Evolutionary conservation across 257 asterid species (phyloP).

Genomic region (Gynochthodes officinalis): DNA sequence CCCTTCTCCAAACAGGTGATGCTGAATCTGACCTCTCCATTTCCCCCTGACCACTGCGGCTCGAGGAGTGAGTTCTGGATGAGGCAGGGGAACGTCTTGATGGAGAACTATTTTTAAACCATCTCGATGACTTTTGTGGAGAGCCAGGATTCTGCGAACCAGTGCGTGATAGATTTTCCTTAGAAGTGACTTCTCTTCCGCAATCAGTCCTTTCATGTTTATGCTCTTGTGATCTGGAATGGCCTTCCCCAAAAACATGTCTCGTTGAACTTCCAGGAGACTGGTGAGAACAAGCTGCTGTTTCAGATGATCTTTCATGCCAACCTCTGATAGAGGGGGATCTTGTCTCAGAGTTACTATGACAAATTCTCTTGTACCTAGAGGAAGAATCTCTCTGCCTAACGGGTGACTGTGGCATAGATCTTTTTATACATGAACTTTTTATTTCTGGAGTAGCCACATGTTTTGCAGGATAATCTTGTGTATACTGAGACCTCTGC

Average conservation of each 20-base stretch:
- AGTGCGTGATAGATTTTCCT: background rate
- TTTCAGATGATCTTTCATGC: constrained; percentile 9
- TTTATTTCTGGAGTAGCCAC: background rate
- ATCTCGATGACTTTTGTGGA: background rate
- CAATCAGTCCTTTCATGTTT: constrained; percentile 11
- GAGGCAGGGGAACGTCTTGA: constrained; percentile 4
- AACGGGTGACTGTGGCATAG: constrained; percentile 10
- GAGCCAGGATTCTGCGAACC: constrained; percentile 3
- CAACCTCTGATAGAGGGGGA: background rate
- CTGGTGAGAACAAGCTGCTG: background rate
- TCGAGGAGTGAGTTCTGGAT: background rate
- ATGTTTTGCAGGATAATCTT: constrained; percentile 1
- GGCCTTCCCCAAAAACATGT: background rate
- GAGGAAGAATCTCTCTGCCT: constrained; percentile 15
- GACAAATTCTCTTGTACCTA: background rate
- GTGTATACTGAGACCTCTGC: background rate
- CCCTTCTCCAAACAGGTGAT: constrained; percentile 15
- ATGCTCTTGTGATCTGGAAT: constrained; percentile 3
- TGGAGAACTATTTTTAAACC: background rate
- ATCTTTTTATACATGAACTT: background rate
- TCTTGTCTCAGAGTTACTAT: constrained; percentile 5
- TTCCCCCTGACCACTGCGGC: background rate
- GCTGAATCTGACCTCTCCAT: constrained; percentile 11
- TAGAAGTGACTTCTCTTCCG: constrained; percentile 11
- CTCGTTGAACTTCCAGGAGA: constrained; percentile 5